Conservation (phyloP, 2,329 filamentous ascomycete species). For the Whalleya microplaca region DNA sequence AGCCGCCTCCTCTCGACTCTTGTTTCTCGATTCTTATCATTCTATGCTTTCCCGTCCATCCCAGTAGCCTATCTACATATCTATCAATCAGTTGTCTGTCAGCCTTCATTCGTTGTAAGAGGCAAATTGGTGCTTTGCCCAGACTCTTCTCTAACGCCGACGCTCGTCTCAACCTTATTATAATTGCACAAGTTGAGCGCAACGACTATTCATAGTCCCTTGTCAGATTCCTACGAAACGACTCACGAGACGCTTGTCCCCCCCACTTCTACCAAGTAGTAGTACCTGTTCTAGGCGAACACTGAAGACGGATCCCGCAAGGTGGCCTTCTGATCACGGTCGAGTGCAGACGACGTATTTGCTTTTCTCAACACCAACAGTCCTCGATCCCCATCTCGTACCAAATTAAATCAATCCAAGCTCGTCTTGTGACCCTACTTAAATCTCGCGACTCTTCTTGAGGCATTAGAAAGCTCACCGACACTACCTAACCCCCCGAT, state of each 20-base stretch:
- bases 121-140: no score
- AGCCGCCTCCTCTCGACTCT: constrained; percentile 1
- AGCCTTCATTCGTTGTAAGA: constrained; percentile 5
- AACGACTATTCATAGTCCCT: constrained; percentile 1
- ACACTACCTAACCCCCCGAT: constrained; percentile 18
- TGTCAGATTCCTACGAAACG: constrained; percentile 13
- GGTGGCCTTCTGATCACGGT: no score
- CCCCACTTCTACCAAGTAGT: constrained; percentile 10
- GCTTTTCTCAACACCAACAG: constrained; percentile 10
- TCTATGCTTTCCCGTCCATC: constrained; percentile 1
- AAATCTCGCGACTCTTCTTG: constrained; percentile 13
- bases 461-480: constrained; percentile 6
- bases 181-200: neutral
- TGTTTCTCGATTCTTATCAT: constrained; percentile 2
- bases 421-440: constrained; percentile 22
- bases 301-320: constrained; percentile 6
- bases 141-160: no score
- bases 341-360: constrained; percentile 1
- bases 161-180: neutral
- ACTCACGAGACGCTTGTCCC: constrained; percentile 15
- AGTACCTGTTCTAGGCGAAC: constrained; percentile 7
- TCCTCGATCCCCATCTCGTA: neutral
- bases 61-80: neutral
- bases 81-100: no score
- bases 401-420: constrained; percentile 14